Percentiles rank a stretch among this genome's conserved stretches.
Evolutionary conservation across 139 green algal genomes (phyloP).

Genomic region (Chlorella sp.): DNA sequence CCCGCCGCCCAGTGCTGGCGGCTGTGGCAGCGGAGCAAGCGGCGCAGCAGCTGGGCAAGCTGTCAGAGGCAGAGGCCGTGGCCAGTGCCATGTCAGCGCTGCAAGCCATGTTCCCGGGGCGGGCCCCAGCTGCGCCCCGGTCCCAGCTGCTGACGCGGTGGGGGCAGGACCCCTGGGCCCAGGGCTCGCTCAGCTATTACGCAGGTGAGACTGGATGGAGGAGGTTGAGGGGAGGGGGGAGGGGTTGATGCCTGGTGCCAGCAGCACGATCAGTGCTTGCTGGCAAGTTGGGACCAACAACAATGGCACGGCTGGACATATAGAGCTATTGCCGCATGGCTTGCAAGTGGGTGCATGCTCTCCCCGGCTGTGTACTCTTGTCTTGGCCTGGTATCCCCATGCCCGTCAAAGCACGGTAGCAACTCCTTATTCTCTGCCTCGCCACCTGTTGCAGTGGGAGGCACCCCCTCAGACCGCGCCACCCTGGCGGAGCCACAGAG

Average conservation of each 20-base stretch:
- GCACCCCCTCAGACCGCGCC: slow-evolving; percentile 30
- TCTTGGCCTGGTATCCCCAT: neutral
- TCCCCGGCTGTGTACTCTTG: neutral
- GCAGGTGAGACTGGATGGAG: neutral
- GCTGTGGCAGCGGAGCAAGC: neutral
- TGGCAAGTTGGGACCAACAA: too few relatives aligned
- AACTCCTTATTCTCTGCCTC: neutral
- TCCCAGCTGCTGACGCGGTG: slow-evolving; percentile 26
- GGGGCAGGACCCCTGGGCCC: slow-evolving; percentile 23
- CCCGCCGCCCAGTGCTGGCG: slow-evolving; percentile 26
- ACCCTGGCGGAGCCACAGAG: slow-evolving; percentile 43
- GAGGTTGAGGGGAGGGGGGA: neutral
- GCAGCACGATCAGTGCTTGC: too few relatives aligned
- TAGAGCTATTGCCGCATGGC: too few relatives aligned
- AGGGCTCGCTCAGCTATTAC: slow-evolving; percentile 27
- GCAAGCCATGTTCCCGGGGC: neutral
- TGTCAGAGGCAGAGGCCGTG: slow-evolving; percentile 18
- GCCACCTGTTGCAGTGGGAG: neutral
- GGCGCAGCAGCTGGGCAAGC: neutral
- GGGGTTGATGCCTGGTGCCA: neutral
- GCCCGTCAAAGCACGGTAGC: neutral
- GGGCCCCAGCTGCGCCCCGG: neutral
- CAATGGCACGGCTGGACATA: too few relatives aligned
- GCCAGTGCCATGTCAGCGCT: slow-evolving; percentile 17
- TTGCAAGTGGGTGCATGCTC: too few relatives aligned